phyloP scores from a whole-genome alignment of 306 rosid species.

The Gastrolobium villosum region DNA sequence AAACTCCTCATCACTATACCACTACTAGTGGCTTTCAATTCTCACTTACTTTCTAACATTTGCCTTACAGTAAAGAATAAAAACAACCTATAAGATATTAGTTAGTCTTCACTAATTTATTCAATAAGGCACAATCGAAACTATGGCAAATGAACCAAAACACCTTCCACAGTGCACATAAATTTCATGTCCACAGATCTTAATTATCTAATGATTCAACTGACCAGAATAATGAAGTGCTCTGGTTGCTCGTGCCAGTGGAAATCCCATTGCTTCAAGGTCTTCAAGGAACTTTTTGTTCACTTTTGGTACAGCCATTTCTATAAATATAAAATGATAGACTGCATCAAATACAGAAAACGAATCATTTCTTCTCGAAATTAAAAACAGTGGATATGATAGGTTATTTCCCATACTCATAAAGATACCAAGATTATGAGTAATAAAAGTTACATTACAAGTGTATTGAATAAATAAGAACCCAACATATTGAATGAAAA shows the following conservation, averaged over 20 bases:
- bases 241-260: slow-evolving; percentile 59
- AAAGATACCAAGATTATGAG: slow-evolving; percentile 13
- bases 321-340: slow-evolving; percentile 31
- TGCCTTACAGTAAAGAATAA: neutral
- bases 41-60: neutral
- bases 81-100: neutral
- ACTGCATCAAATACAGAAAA: slow-evolving; percentile 31
- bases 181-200: neutral
- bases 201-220: slow-evolving; percentile 24
- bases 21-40: too few species aligned
- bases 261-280: slow-evolving; percentile 76
- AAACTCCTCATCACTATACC: too few species aligned
- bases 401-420: neutral
- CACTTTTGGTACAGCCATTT: slow-evolving; percentile 77
- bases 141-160: neutral
- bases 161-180: neutral
- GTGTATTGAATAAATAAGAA: slow-evolving; percentile 1
- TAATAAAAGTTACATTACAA: neutral
- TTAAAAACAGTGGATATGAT: neutral
- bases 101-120: neutral
- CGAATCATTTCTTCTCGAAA: neutral
- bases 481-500: neutral
- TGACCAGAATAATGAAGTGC: slow-evolving; percentile 79
- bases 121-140: neutral
- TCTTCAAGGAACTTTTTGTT: slow-evolving; percentile 63